phyloP scores from a whole-genome alignment of 1,284 basidiomycete species.

The Ceratobasidium sp. region DNA sequence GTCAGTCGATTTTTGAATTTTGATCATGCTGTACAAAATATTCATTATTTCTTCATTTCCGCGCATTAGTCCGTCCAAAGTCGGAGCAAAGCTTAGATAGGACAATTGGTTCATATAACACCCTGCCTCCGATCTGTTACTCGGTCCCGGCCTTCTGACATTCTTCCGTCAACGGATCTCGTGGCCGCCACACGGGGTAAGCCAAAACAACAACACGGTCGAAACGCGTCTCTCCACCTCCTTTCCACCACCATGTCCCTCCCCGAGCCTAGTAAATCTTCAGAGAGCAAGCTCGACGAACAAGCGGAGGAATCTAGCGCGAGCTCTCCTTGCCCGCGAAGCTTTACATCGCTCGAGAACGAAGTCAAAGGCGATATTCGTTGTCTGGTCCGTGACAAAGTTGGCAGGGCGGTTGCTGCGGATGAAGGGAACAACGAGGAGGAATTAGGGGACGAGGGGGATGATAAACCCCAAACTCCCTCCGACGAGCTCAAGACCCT shows the following conservation, averaged over 20 bases:
- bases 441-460: neutral
- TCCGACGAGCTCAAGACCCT: constrained; percentile 26
- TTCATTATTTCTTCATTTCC: neutral
- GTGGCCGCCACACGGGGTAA: constrained; percentile 1
- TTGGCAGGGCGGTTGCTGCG: neutral
- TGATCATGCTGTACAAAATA: neutral
- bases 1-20: too few species aligned
- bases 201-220: constrained; percentile 31
- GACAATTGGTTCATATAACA: neutral
- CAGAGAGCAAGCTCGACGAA: constrained; percentile 7
- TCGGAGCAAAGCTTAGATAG: too few species aligned
- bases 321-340: constrained; percentile 12
- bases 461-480: neutral
- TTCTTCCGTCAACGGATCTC: constrained; percentile 13
- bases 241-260: constrained; percentile 14
- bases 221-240: neutral
- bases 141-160: constrained; percentile 15
- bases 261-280: constrained; percentile 19
- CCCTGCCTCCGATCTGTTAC: constrained; percentile 1
- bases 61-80: too few species aligned
- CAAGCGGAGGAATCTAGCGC: constrained; percentile 1
- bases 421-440: neutral
- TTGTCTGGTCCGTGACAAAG: constrained; percentile 24
- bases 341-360: constrained; percentile 15
- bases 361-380: constrained; percentile 33